A percentile compares a stretch with the other conserved stretches of the same genome.
These are phyloP conservation scores for Falciphora oryzae DNA, from an alignment of 2,329 filamentous ascomycete species.

Conservation along the genomic window DNA sequence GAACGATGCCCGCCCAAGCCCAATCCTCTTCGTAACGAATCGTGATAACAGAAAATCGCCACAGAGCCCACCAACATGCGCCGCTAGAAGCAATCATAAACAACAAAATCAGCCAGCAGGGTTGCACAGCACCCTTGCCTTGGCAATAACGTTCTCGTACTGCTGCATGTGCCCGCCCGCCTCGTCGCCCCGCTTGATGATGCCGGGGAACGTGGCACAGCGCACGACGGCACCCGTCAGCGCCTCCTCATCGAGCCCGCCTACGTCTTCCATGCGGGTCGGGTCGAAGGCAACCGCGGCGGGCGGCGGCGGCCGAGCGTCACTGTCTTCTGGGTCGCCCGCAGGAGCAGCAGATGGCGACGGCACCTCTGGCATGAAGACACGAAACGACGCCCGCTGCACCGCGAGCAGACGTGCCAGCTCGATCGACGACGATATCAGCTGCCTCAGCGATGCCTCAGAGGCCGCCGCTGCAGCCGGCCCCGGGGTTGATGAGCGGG, in stretches of 20 bases:
- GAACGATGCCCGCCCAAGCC: background rate
- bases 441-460: slow-evolving; percentile 46
- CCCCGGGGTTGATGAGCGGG: slow-evolving; percentile 3
- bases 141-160: slow-evolving; percentile 57
- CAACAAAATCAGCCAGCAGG: slow-evolving; percentile 12
- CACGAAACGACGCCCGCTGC: slow-evolving; percentile 52
- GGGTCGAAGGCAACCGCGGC: slow-evolving; percentile 51
- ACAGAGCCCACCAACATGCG: background rate
- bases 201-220: slow-evolving; percentile 59
- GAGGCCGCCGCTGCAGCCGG: slow-evolving; percentile 31
- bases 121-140: slow-evolving; percentile 58
- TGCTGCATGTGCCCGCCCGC: slow-evolving; percentile 51
- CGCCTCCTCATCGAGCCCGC: slow-evolving; percentile 50
- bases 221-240: slow-evolving; percentile 47
- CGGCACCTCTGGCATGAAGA: slow-evolving; percentile 48
- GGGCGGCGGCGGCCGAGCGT: background rate
- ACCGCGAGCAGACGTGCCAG: slow-evolving; percentile 50
- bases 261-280: slow-evolving; percentile 60
- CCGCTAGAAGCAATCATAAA: background rate
- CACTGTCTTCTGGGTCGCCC: background rate
- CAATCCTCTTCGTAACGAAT: background rate
- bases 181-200: slow-evolving; percentile 61
- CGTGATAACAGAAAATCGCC: background rate
- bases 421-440: slow-evolving; percentile 48
- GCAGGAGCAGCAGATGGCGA: slow-evolving; percentile 21